phyloP scores from a whole-genome alignment of 2,329 filamentous ascomycete species.

The Septoria linicola region DNA sequence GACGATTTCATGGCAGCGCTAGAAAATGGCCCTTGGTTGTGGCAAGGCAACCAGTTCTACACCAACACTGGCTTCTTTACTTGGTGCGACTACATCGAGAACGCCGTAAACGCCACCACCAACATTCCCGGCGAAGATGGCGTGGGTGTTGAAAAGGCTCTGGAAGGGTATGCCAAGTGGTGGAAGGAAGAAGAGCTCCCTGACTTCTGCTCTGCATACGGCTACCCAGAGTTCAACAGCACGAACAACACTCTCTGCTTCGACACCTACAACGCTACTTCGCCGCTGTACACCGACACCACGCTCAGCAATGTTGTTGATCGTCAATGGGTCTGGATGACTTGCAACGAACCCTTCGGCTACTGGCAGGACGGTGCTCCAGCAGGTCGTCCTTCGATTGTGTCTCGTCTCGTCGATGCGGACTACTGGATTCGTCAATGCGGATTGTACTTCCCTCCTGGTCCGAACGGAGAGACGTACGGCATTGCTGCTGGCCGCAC shows the following conservation, averaged over 20 bases:
- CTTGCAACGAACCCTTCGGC: slow-evolving; percentile 61
- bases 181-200: slow-evolving; percentile 49
- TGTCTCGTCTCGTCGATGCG: slow-evolving; percentile 53
- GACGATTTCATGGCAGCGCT: slow-evolving; percentile 57
- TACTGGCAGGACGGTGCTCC: slow-evolving; percentile 59
- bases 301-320: slow-evolving; percentile 48
- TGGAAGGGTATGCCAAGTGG: slow-evolving; percentile 57
- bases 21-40: slow-evolving; percentile 57
- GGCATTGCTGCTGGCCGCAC: slow-evolving; percentile 50
- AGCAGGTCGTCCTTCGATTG: slow-evolving; percentile 44
- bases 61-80: slow-evolving; percentile 45
- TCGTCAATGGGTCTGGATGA: slow-evolving; percentile 60
- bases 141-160: slow-evolving; percentile 54
- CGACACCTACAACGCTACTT: slow-evolving; percentile 53
- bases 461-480: slow-evolving; percentile 50
- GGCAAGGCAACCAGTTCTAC: slow-evolving; percentile 56
- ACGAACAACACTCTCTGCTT: slow-evolving; percentile 51
- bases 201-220: slow-evolving; percentile 51
- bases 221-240: slow-evolving; percentile 47
- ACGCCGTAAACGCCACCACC: slow-evolving; percentile 18
- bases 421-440: slow-evolving; percentile 60
- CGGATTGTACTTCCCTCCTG: slow-evolving; percentile 54
- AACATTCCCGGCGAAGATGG: slow-evolving; percentile 41
- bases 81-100: slow-evolving; percentile 46
- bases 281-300: slow-evolving; percentile 52